A percentile compares a stretch with the other conserved stretches of the same genome.
Evolutionary conservation across 306 rosid species (phyloP).

Genomic region (Pyrus betulifolia): DNA sequence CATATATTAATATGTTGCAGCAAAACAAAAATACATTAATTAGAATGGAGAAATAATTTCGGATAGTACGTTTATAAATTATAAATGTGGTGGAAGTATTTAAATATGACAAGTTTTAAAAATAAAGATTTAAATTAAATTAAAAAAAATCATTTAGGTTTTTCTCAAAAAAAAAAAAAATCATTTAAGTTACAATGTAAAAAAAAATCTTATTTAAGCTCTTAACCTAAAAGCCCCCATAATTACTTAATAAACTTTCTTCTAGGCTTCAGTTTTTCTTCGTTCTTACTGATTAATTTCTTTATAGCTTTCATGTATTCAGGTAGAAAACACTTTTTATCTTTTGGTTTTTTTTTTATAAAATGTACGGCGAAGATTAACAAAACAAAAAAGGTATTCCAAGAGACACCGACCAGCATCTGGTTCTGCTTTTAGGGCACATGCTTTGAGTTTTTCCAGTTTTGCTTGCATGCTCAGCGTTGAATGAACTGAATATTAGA

Average conservation of each 20-base stretch:
- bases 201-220: too few relatives aligned
- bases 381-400: neutral
- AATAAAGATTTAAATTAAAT: too few relatives aligned
- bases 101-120: too few relatives aligned
- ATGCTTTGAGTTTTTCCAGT: neutral
- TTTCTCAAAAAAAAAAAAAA: too few relatives aligned
- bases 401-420: constrained; percentile 15
- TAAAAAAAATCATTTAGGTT: too few relatives aligned
- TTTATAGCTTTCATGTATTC: neutral
- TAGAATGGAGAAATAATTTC: too few relatives aligned
- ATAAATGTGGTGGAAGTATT: too few relatives aligned
- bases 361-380: neutral
- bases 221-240: too few relatives aligned
- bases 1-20: too few relatives aligned
- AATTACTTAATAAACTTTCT: neutral
- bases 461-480: neutral
- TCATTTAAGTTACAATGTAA: too few relatives aligned
- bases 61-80: too few relatives aligned
- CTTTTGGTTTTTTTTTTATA: neutral
- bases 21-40: too few relatives aligned
- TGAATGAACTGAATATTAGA: neutral
- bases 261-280: neutral
- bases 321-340: neutral
- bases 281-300: neutral
- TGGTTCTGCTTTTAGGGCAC: constrained; percentile 23